These are phyloP conservation scores for Podospora sp. DNA, from an alignment of 495 filamentous ascomycete species.

Conservation along the genomic window DNA sequence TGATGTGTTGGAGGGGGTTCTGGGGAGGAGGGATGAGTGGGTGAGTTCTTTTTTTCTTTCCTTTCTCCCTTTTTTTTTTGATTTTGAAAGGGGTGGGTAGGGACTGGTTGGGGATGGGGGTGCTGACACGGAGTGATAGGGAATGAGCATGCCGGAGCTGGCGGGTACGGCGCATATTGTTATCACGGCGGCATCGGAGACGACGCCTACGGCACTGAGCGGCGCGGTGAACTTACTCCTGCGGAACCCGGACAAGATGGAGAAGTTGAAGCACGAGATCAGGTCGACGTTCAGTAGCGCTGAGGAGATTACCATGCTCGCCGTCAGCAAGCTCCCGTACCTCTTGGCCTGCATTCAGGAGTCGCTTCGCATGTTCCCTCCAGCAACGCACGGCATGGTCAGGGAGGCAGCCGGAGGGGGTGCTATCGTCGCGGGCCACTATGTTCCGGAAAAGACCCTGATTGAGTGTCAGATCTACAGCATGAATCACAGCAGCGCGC, in stretches of 20 bases:
- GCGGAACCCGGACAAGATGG: slow-evolving; percentile 40
- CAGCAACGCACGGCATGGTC: slow-evolving; percentile 45
- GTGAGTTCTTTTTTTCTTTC: slow-evolving; percentile 8
- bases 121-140: not conserved
- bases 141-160: slow-evolving; percentile 10
- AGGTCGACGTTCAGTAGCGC: slow-evolving; percentile 43
- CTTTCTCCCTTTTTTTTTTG: too few species aligned
- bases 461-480: slow-evolving; percentile 47
- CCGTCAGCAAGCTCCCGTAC: slow-evolving; percentile 47
- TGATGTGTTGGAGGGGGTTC: slow-evolving; percentile 42
- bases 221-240: slow-evolving; percentile 50
- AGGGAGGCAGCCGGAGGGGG: slow-evolving; percentile 46
- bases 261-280: slow-evolving; percentile 48
- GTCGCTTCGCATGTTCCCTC: slow-evolving; percentile 55
- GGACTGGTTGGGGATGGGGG: not conserved
- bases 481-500: slow-evolving; percentile 39
- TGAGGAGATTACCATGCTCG: slow-evolving; percentile 48
- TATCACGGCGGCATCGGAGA: slow-evolving; percentile 45
- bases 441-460: slow-evolving; percentile 46
- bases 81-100: too few species aligned
- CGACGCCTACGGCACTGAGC: slow-evolving; percentile 52
- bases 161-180: slow-evolving; percentile 27
- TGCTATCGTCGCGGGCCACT: slow-evolving; percentile 43
- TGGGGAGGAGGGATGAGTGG: slow-evolving; percentile 35
- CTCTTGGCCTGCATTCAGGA: slow-evolving; percentile 55